Percentiles rank a stretch among this genome's conserved stretches.
phyloP scores from a whole-genome alignment of 345 rosid species.

The Lepidium didymum region DNA sequence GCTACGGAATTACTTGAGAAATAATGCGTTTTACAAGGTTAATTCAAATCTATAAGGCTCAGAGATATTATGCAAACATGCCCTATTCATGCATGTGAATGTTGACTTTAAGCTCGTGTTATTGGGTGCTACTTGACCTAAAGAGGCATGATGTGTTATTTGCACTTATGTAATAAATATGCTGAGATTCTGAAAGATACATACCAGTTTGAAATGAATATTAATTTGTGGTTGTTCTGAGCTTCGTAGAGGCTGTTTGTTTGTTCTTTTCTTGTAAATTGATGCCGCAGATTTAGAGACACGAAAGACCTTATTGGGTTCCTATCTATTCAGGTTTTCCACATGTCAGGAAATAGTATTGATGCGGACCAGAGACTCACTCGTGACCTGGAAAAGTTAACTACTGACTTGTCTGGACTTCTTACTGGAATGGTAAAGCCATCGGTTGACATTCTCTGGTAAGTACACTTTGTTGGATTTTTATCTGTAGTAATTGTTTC shows the following conservation, averaged over 20 bases:
- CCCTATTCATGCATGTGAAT: not conserved
- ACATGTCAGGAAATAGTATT: constrained; percentile 74
- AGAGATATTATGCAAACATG: not conserved
- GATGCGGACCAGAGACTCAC: constrained; percentile 99
- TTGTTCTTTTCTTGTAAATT: not conserved
- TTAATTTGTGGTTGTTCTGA: not conserved
- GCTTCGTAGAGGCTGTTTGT: not conserved
- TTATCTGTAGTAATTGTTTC: constrained; percentile 7
- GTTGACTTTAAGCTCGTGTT: not conserved
- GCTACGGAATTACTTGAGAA: constrained; percentile 75
- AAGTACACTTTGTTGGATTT: constrained; percentile 29
- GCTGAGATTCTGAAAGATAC: not conserved
- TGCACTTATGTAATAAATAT: not conserved
- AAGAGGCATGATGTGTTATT: not conserved
- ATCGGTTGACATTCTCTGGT: constrained; percentile 91
- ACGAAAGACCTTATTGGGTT: constrained; percentile 5
- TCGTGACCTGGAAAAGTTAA: constrained; percentile 83
- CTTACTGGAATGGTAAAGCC: constrained; percentile 99
- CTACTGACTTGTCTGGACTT: constrained; percentile 77
- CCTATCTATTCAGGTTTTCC: constrained; percentile 54
- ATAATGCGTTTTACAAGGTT: constrained; percentile 97
- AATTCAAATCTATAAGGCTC: constrained; percentile 4
- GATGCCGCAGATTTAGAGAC: not conserved
- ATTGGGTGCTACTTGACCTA: not conserved
- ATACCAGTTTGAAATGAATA: not conserved